phyloP scores from a whole-genome alignment of 176 grass and related monocot species.

The Elymus sibiricus region DNA sequence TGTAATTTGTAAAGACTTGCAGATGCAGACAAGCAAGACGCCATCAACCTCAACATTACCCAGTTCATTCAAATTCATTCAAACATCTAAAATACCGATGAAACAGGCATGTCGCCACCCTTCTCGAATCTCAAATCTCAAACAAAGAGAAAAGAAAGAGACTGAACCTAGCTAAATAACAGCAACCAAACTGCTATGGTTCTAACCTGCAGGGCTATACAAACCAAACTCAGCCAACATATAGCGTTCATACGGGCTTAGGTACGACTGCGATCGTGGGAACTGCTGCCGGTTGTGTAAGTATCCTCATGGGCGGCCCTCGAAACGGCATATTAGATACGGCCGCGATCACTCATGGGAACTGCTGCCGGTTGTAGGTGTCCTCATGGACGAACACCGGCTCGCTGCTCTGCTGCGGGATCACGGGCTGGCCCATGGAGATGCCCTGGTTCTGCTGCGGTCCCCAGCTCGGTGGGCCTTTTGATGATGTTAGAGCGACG shows the following conservation, averaged over 20 bases:
- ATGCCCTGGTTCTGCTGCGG: constrained; percentile 65
- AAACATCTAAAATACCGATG: constrained; percentile 3
- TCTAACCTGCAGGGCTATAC: constrained; percentile 53
- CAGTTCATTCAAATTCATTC: constrained; percentile 37
- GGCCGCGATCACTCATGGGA: constrained; percentile 39
- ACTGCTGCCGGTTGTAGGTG: constrained; percentile 84
- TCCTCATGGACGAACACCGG: constrained; percentile 94
- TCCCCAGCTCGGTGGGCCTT: constrained; percentile 30
- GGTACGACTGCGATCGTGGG: constrained; percentile 29
- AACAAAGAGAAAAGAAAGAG: background rate
- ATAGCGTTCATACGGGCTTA: background rate
- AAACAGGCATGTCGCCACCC: constrained; percentile 7
- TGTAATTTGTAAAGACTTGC: background rate
- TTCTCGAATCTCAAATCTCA: background rate
- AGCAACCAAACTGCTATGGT: background rate
- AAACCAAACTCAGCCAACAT: constrained; percentile 17
- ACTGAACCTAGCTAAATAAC: constrained; percentile 37
- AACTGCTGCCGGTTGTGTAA: constrained; percentile 66
- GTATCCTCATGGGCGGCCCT: constrained; percentile 60
- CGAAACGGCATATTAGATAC: background rate
- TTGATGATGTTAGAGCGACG: constrained; percentile 48
- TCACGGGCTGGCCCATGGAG: constrained; percentile 75
- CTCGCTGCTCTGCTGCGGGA: constrained; percentile 66
- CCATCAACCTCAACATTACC: constrained; percentile 27
- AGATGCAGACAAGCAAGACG: background rate